Percentiles rank a stretch among this genome's conserved stretches.
Evolutionary conservation across 352 stramenopile genomes (phyloP).

Genomic region (Phytophthora crassamura): DNA sequence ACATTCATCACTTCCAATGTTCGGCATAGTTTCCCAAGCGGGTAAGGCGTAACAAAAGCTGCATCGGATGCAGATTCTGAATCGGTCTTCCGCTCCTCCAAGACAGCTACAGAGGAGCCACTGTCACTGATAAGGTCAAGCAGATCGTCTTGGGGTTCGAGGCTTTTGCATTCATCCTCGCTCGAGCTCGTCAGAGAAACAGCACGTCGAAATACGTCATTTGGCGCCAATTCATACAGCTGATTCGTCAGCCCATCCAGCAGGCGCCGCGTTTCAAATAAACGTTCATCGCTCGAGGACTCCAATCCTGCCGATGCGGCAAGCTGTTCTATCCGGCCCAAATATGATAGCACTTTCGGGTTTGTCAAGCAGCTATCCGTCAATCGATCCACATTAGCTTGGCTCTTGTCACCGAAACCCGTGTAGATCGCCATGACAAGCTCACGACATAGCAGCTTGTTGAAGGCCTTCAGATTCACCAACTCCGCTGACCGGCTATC

Average conservation of each 20-base stretch:
- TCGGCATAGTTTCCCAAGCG: slow-evolving; percentile 48
- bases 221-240: slow-evolving; percentile 27
- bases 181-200: slow-evolving; percentile 20
- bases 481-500: slow-evolving; percentile 82
- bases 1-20: slow-evolving; percentile 63
- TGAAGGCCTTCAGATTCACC: slow-evolving; percentile 69
- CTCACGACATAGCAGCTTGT: slow-evolving; percentile 70
- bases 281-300: slow-evolving; percentile 31
- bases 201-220: slow-evolving; percentile 5
- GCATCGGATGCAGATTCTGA: slow-evolving; percentile 3
- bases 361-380: slow-evolving; percentile 55
- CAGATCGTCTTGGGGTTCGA: slow-evolving; percentile 24
- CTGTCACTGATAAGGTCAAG: slow-evolving; percentile 43
- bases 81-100: slow-evolving; percentile 37
- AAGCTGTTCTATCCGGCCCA: slow-evolving; percentile 66
- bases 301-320: slow-evolving; percentile 30
- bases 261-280: slow-evolving; percentile 25
- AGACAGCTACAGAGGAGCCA: slow-evolving; percentile 45
- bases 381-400: slow-evolving; percentile 33
- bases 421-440: slow-evolving; percentile 67
- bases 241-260: slow-evolving; percentile 29
- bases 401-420: slow-evolving; percentile 25
- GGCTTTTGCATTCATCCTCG: slow-evolving; percentile 15
- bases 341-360: slow-evolving; percentile 54
- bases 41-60: slow-evolving; percentile 33